Base-by-base conservation (phyloP, 2,329 filamentous ascomycete species). In the Trematosphaeria pertusa region DNA sequence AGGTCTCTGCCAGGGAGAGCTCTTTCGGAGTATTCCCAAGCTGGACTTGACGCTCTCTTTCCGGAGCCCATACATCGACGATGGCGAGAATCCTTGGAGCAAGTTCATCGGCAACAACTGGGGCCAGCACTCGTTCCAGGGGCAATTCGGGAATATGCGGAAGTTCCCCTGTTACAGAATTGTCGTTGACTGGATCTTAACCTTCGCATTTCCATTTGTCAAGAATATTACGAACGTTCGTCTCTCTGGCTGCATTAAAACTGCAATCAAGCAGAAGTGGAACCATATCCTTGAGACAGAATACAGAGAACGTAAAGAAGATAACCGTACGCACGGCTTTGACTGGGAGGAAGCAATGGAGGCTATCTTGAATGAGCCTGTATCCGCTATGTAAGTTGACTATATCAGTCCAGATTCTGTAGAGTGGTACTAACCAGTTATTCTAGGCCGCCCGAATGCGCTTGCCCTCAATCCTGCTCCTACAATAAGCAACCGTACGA, bases 171-270 rank as follows among this genome's bases (percentile, higher is more conserved):
- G 43, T 32, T 38, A 41, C 12, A 48, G 30, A 20, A 33, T 9
- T 11, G n/a, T 34, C 7, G 31, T 47, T 8, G 46, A 52, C 18
- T 50, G 41, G 46, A 37, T 48, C 5, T 12, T 52, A 3, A 46
- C 42, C 3, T 43, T 52, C 17, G 20, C 26, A 2, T 52, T 46
- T 15, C 40, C 43, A 12, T 44, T 28, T 37, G 35, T 52, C 32
- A 48, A 50, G 31, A n/a, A 46, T 12, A 44, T 48, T 2, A 45
- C 46, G 0, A 43, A 46, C 3, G 35, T 58, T 3, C 32, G 18
- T 17, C 41, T 52, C 5, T 9, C 10, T 1, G 46, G 51, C 14
- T 37, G 12, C 22, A 46, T 58, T 34, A 52, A 50, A 37, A 46
- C 39, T 0, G 24, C 17, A 7, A 47, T 38, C 11, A 47, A 36